These are phyloP conservation scores for Apocynum venetum DNA, from an alignment of 257 asterid species.

Conservation along the genomic window DNA sequence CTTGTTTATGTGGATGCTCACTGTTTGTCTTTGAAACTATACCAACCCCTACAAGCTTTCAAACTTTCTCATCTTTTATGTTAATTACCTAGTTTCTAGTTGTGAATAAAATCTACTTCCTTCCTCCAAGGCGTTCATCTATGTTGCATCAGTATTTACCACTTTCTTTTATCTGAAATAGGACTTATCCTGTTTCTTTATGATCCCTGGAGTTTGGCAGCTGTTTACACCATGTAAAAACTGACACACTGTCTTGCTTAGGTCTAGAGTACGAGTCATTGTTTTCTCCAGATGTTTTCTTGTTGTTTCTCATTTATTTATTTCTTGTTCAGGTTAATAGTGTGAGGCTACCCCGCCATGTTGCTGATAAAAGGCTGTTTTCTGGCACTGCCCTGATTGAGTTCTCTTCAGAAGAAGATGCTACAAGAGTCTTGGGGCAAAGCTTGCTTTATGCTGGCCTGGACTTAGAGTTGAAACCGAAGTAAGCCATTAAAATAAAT, in stretches of 20 bases:
- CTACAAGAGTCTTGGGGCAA: conserved; percentile 57
- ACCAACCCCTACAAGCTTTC: not conserved
- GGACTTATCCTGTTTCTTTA: not conserved
- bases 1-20: not conserved
- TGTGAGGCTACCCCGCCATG: conserved; percentile 97
- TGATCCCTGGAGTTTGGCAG: not conserved
- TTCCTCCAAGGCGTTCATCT: not conserved
- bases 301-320: not conserved
- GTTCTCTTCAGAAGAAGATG: conserved; percentile 85
- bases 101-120: not conserved
- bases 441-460: conserved; percentile 65
- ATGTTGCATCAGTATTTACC: not conserved
- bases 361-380: conserved; percentile 70
- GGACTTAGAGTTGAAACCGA: conserved; percentile 72
- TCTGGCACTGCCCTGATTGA: conserved; percentile 90
- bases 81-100: not conserved
- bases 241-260: not conserved
- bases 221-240: not conserved
- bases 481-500: conserved; percentile 41
- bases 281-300: not conserved
- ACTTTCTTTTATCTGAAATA: not conserved
- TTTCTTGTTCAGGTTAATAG: conserved; percentile 68
- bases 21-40: not conserved
- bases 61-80: not conserved
- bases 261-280: not conserved